Evolutionary conservation across 805 yeast genomes (phyloP).

Genomic region (Metschnikowia noctiluminum): DNA sequence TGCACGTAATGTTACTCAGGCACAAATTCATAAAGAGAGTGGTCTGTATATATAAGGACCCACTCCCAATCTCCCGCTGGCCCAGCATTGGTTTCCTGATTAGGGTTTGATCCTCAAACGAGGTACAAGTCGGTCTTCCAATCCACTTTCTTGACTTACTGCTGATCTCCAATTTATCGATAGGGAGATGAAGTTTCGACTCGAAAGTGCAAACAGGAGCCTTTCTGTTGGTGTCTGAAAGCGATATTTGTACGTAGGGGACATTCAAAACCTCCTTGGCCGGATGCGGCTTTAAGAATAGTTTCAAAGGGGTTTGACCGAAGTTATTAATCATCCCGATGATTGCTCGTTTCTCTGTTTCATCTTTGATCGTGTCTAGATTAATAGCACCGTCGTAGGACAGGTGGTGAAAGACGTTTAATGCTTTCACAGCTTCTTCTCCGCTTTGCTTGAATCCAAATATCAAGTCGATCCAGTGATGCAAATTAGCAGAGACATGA

Average conservation of each 20-base stretch:
- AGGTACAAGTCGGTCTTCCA: slow-evolving; percentile 42
- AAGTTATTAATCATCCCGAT: slow-evolving; percentile 87
- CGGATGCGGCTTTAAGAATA: slow-evolving; percentile 70
- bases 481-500: slow-evolving; percentile 70
- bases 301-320: slow-evolving; percentile 83
- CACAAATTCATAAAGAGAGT: slow-evolving; percentile 43
- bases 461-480: slow-evolving; percentile 81
- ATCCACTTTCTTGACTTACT: slow-evolving; percentile 46
- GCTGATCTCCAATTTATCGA: slow-evolving; percentile 45
- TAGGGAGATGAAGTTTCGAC: slow-evolving; percentile 38
- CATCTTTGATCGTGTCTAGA: slow-evolving; percentile 69
- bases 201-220: slow-evolving; percentile 34
- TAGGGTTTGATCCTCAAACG: slow-evolving; percentile 35
- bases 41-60: slow-evolving; percentile 41
- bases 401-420: slow-evolving; percentile 79
- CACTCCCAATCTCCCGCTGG: slow-evolving; percentile 19
- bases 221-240: neutral
- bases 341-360: slow-evolving; percentile 67
- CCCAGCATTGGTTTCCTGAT: slow-evolving; percentile 28
- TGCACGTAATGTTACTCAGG: slow-evolving; percentile 33
- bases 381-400: slow-evolving; percentile 84
- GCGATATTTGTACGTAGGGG: slow-evolving; percentile 35
- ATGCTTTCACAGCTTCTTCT: slow-evolving; percentile 55
- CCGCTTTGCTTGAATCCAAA: slow-evolving; percentile 84
- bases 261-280: slow-evolving; percentile 36